Evolutionary conservation across 163 green algal genomes (phyloP), one percentile per base, ranked within the genome.

Genomic region (Volvox carteri): DNA sequence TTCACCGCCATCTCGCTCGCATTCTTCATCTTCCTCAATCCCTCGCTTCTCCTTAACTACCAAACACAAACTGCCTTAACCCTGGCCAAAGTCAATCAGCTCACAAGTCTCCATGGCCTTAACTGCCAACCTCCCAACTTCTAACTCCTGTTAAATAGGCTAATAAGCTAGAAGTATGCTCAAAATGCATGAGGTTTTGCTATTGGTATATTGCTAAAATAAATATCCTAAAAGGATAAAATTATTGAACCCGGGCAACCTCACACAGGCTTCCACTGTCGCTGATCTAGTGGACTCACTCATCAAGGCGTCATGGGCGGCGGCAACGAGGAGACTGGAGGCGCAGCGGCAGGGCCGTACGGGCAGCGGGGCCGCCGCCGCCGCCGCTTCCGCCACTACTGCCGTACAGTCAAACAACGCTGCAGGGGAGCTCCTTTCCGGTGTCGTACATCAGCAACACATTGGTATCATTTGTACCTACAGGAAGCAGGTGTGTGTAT

Each of bases 381-480:
- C 12, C 48, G n/a, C n/a, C n/a, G n/a, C n/a, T n/a, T n/a, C n/a
- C n/a, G n/a, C n/a, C n/a, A n/a, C n/a, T n/a, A n/a, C n/a, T n/a
- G n/a, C n/a, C n/a, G n/a, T n/a, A n/a, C n/a, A n/a, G n/a, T n/a
- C n/a, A n/a, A n/a, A 19, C 54, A 65, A 23, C 62, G n/a, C 33
- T 52, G 14, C 67, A 77, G 70, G 70, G 70, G 37, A 67, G 67
- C 62, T 12, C 8, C 19, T 39, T 28, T 77, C 48, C 2, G 30
- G 50, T 2, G 58, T 56, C 46, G 62, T 73, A 54, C 37, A 23
- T 16, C n/a, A 88, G 18, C 48, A 86, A 2, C 84, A 95, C 92
- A 93, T 98, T 1, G 97, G 95, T 1, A 93, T 99, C 50, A 97
- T 99, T 21, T 93, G 92, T 44, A 96, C 94, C 30, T 98, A 96